A percentile compares a stretch with the other conserved stretches of the same genome.
Conservation (phyloP, 768 basidiomycete genomes). For the Lactarius quietus region DNA sequence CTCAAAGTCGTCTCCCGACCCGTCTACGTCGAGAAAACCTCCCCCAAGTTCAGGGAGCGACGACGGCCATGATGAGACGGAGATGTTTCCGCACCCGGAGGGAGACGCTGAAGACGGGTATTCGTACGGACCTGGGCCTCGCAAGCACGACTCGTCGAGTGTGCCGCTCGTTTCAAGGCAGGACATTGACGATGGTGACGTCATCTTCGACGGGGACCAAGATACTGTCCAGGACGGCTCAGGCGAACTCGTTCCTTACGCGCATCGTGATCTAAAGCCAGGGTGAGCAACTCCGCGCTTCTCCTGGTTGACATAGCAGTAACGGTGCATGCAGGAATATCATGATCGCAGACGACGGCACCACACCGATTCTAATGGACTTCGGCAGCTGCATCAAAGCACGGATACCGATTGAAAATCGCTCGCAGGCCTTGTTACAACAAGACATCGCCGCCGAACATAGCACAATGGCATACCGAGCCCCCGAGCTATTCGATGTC, state of each 20-base stretch:
- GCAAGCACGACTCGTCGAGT: constrained; percentile 20
- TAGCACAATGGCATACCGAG: constrained; percentile 97
- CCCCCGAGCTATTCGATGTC: constrained; percentile 96
- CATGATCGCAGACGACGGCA: constrained; percentile 92
- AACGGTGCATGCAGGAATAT: constrained; percentile 60
- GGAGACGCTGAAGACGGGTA: constrained; percentile 72
- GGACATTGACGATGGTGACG: constrained; percentile 50
- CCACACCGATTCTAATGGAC: constrained; percentile 91
- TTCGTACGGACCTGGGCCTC: constrained; percentile 52
- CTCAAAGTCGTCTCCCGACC: constrained; percentile 32
- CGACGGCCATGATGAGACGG: constrained; percentile 58
- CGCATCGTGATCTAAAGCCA: constrained; percentile 95
- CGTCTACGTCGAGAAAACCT: constrained; percentile 30
- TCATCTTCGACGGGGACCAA: constrained; percentile 79
- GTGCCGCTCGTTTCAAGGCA: constrained; percentile 62
- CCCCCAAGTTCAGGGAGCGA: constrained; percentile 27
- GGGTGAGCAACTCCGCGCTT: constrained; percentile 53
- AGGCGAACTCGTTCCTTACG: constrained; percentile 74
- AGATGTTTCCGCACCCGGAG: constrained; percentile 71
- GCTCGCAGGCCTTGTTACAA: constrained; percentile 84
- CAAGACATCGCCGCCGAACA: constrained; percentile 98
- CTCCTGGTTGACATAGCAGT: not conserved
- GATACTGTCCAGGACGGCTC: constrained; percentile 46
- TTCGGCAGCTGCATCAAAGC: constrained; percentile 92
- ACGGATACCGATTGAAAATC: constrained; percentile 72